These are phyloP conservation scores for Rhizopus arrhizus DNA, from an alignment of 371 early-diverging fungal species.

Conservation along the genomic window DNA sequence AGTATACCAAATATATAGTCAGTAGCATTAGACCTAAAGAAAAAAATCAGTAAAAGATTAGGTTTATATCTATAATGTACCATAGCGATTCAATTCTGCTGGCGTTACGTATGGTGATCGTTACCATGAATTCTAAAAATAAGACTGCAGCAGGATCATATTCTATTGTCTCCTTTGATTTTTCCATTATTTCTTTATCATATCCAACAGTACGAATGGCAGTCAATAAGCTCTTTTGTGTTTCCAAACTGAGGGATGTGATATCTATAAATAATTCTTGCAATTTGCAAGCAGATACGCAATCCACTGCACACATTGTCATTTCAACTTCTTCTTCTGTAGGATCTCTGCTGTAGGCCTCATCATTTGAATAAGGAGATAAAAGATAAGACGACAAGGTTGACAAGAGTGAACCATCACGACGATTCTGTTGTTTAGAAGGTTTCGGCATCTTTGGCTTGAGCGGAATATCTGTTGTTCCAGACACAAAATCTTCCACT, in stretches of 20 bases:
- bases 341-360: conserved; percentile 62
- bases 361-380: conserved; percentile 66
- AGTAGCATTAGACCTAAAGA: conserved; percentile 65
- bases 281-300: conserved; percentile 71
- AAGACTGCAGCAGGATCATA: conserved; percentile 74
- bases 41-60: conserved; percentile 8
- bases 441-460: conserved; percentile 58
- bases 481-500: conserved; percentile 76
- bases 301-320: conserved; percentile 71
- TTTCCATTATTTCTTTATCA: conserved; percentile 36
- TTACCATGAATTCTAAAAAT: conserved; percentile 76
- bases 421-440: conserved; percentile 52
- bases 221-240: conserved; percentile 60
- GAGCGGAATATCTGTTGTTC: conserved; percentile 71
- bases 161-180: conserved; percentile 46
- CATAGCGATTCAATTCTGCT: conserved; percentile 67
- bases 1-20: conserved; percentile 70
- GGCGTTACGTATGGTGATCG: conserved; percentile 74
- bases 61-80: conserved; percentile 20
- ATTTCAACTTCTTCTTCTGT: conserved; percentile 75
- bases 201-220: conserved; percentile 55
- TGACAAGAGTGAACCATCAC: conserved; percentile 75
- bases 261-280: conserved; percentile 77
- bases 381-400: conserved; percentile 79
- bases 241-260: conserved; percentile 67